Evolutionary conservation across 2,329 filamentous ascomycete genomes (phyloP), one percentile per base, ranked within the genome.

Genomic region (Cytospora piceae): DNA sequence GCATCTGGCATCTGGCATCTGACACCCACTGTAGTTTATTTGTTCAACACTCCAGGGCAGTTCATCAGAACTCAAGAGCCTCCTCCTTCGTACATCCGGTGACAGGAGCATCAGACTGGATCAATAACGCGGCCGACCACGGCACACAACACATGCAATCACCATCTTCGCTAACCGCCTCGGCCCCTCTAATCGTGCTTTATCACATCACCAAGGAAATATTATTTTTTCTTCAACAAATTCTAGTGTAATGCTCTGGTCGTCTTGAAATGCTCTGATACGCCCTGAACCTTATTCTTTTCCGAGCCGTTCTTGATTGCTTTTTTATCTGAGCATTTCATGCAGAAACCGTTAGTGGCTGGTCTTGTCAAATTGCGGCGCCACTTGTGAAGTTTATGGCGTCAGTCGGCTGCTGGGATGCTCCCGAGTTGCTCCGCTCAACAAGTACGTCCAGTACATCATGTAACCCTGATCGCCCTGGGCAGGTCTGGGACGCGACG

Each of bases 311-410:
- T 51, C 53, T 51, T 57, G 57, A 55, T 60, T 68, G 63, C 58
- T 42, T 63, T 60, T 60, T 53, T 42, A 64, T 65, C 58, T 63
- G 64, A 61, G 53, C 57, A 63, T 53, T 68, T 70, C 63, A 69
- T 70, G 69, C 68, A 51, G 46, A 52, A 56, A 34, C 51, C 67
- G 51, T 67, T 68, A 71, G 68, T 71, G 69, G 68, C 68, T 61
- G 34, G 56, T 52, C 58, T 34, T 42, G 55, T 58, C 59, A 71
- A 70, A 71, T 71, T 70, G 65, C 68, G 67, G 68, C 61, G 67
- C 69, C 69, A 69, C 69, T 63, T 64, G 58, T 57, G 60, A 29
- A 51, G 64, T 64, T 61, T 31, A 65, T 67, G 66, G 67, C 67
- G 69, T 69, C 64, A 64, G 39, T 60, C 58, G 52, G 32, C 37